These are phyloP conservation scores for Lasiodiplodia hormozganensis DNA, from an alignment of 2,329 filamentous ascomycete genomes.

Conservation along the genomic window DNA sequence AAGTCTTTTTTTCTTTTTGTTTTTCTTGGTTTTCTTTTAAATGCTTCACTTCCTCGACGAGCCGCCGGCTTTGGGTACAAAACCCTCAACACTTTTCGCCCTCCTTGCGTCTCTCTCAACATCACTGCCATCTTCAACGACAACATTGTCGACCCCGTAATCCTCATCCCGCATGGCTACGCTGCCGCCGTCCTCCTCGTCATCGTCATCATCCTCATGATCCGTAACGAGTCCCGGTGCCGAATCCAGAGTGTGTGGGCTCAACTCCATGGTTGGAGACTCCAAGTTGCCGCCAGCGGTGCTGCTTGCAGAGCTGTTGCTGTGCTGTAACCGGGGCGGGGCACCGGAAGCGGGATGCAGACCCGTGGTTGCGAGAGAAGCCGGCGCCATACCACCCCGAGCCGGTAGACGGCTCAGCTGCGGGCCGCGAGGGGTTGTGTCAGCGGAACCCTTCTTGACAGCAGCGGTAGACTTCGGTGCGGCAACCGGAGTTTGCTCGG, in stretches of 20 bases:
- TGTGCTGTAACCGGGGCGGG: conserved; percentile 18
- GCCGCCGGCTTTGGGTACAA: conserved; percentile 18
- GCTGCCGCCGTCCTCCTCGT: conserved; percentile 45
- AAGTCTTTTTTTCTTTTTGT: neutral
- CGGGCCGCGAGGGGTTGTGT: conserved; percentile 8
- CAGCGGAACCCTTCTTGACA: conserved; percentile 16
- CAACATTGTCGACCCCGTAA: conserved; percentile 44
- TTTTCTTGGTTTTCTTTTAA: conserved; percentile 1
- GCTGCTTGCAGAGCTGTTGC: conserved; percentile 21
- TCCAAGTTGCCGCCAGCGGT: conserved; percentile 17
- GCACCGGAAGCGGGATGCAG: conserved; percentile 19
- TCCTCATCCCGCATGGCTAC: conserved; percentile 34
- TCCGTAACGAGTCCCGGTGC: conserved; percentile 59
- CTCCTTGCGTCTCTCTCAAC: conserved; percentile 41
- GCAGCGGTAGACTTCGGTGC: conserved; percentile 21
- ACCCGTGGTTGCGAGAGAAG: conserved; percentile 35
- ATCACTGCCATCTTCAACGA: conserved; percentile 49
- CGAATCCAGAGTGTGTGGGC: conserved; percentile 56
- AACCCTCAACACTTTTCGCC: conserved; percentile 25
- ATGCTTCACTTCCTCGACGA: conserved; percentile 17
- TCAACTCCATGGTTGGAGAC: conserved; percentile 46
- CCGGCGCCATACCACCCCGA: conserved; percentile 39
- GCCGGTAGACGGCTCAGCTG: conserved; percentile 25
- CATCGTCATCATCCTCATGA: conserved; percentile 57
- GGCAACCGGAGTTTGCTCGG: conserved; percentile 13